A percentile compares a stretch with the other conserved stretches of the same genome.
phyloP scores from a whole-genome alignment of 2,329 filamentous ascomycete species.

The Diatrype stigma region DNA sequence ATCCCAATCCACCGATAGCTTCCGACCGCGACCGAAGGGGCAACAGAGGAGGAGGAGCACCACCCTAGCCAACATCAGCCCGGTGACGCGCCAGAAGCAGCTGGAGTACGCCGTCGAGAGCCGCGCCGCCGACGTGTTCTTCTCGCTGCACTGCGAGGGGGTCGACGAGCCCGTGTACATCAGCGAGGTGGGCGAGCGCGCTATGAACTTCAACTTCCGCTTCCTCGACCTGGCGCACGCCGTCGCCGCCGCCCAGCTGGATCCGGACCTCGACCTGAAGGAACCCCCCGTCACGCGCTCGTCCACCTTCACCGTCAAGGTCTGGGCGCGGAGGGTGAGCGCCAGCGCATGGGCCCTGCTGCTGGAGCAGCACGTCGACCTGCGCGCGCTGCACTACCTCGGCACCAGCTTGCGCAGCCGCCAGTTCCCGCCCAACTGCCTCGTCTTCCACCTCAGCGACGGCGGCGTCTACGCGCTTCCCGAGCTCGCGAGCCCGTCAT shows the following conservation, averaged over 20 bases:
- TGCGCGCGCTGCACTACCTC: slow-evolving; percentile 74
- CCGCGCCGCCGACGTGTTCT: slow-evolving; percentile 82
- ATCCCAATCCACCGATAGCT: slow-evolving; percentile 50
- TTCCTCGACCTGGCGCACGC: slow-evolving; percentile 80
- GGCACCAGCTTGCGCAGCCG: slow-evolving; percentile 65
- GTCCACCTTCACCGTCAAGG: slow-evolving; percentile 60
- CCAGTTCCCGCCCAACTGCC: slow-evolving; percentile 73
- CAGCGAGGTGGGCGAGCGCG: slow-evolving; percentile 73
- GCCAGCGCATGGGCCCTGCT: slow-evolving; percentile 58
- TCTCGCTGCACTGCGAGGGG: slow-evolving; percentile 70
- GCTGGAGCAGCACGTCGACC: slow-evolving; percentile 66
- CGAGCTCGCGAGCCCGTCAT: slow-evolving; percentile 60
- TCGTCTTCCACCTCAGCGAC: slow-evolving; percentile 69
- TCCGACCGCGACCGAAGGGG: slow-evolving; percentile 34
- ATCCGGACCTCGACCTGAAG: no score
- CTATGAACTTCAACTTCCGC: slow-evolving; percentile 88
- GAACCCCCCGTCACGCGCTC: slow-evolving; percentile 62
- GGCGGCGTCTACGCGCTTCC: slow-evolving; percentile 65
- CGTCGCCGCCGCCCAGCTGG: no score
- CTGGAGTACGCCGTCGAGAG: slow-evolving; percentile 68
- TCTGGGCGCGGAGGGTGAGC: slow-evolving; percentile 68
- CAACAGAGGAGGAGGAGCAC: slow-evolving; percentile 49
- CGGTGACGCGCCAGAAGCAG: slow-evolving; percentile 62
- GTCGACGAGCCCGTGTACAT: slow-evolving; percentile 77
- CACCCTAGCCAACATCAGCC: slow-evolving; percentile 42